A percentile compares a stretch with the other conserved stretches of the same genome.
Conservation (phyloP, 257 asterid genomes). For the Craterostigma plantagineum region DNA sequence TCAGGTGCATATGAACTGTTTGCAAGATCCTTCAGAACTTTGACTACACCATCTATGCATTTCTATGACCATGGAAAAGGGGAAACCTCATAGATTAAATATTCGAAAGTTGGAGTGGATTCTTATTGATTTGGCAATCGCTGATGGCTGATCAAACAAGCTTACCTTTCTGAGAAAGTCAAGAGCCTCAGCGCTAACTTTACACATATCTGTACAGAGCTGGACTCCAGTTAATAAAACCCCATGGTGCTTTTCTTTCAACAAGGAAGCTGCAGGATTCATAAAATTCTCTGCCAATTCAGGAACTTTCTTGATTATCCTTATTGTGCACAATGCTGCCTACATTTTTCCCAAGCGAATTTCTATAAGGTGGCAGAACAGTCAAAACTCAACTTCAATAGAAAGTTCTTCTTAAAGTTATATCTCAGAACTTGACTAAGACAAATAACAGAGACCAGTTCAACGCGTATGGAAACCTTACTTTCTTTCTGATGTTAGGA, state of each 20-base stretch:
- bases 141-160: conserved; percentile 3
- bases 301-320: conserved; percentile 94
- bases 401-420: conserved; percentile 1
- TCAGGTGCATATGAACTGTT: conserved; percentile 97
- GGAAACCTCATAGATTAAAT: background rate
- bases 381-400: conserved; percentile 1
- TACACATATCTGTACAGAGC: conserved; percentile 78
- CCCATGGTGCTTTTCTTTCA: conserved; percentile 97
- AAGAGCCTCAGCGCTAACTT: conserved; percentile 73
- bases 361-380: conserved; percentile 6
- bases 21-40: conserved; percentile 57
- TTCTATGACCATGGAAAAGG: conserved; percentile 31
- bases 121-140: background rate
- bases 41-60: conserved; percentile 84
- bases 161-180: conserved; percentile 73
- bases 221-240: conserved; percentile 86
- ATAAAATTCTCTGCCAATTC: conserved; percentile 90
- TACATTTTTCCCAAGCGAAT: conserved; percentile 14
- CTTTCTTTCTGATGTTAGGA: conserved; percentile 96
- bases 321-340: conserved; percentile 94
- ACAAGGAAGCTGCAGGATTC: conserved; percentile 57
- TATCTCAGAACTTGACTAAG: conserved; percentile 7
- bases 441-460: background rate
- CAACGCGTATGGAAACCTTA: conserved; percentile 17
- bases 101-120: background rate